A percentile compares a stretch with the other conserved stretches of the same genome.
phyloP scores from a whole-genome alignment of 495 filamentous ascomycete genomes.

The Hypomontagnella monticulosa region DNA sequence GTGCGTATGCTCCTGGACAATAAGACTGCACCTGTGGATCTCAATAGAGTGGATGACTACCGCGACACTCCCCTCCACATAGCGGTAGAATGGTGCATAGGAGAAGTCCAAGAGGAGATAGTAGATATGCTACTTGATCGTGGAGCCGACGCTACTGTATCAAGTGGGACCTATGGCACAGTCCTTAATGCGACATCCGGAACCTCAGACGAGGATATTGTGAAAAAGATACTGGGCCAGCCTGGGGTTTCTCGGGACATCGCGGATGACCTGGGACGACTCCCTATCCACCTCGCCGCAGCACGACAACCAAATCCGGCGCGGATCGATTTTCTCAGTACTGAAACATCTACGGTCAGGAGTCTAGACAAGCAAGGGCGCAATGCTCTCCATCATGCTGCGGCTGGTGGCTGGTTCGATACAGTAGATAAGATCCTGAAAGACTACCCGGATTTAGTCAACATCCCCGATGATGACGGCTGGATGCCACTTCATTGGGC shows the following conservation, averaged over 20 bases:
- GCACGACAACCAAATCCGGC: not conserved
- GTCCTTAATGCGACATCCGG: conserved; percentile 32
- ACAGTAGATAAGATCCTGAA: conserved; percentile 10
- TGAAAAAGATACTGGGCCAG: conserved; percentile 19
- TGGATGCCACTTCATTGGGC: conserved; percentile 44
- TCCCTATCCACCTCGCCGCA: conserved; percentile 31
- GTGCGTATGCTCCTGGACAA: conserved; percentile 8
- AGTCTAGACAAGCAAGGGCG: conserved; percentile 32
- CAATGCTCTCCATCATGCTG: conserved; percentile 26
- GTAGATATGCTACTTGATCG: conserved; percentile 36
- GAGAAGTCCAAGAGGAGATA: conserved; percentile 7
- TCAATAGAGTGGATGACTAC: conserved; percentile 24
- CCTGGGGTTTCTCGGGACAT: conserved; percentile 13
- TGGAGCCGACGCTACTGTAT: conserved; percentile 26
- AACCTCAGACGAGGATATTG: conserved; percentile 11
- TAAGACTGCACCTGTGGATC: conserved; percentile 8
- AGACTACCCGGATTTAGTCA: conserved; percentile 13
- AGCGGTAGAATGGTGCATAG: not conserved
- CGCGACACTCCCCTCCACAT: conserved; percentile 28
- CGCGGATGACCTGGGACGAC: conserved; percentile 25
- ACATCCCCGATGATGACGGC: conserved; percentile 28
- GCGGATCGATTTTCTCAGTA: conserved; percentile 10
- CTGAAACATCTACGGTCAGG: conserved; percentile 10
- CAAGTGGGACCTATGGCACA: conserved; percentile 27
- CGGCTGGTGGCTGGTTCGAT: not conserved